Percentiles rank a stretch among this genome's conserved stretches.
Evolutionary conservation across 257 asterid species (phyloP).

Genomic region (Linaria vulgaris): DNA sequence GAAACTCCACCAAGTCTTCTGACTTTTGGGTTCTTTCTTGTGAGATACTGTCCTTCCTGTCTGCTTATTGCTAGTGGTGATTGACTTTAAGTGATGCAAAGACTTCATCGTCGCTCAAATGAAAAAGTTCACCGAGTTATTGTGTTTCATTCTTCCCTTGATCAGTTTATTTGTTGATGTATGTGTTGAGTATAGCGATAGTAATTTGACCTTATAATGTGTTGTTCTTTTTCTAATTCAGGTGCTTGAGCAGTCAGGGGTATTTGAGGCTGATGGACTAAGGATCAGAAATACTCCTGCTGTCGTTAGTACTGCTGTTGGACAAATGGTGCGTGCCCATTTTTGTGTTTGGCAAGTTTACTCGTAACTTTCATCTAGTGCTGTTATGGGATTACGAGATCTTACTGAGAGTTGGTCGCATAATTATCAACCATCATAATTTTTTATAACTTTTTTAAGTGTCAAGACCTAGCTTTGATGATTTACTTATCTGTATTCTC

Average conservation of each 20-base stretch:
- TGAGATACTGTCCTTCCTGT: not conserved
- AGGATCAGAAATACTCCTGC: conserved; percentile 52
- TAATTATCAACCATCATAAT: not conserved
- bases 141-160: conserved; percentile 7
- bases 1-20: too few species aligned
- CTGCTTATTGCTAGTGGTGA: not conserved
- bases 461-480: too few species aligned
- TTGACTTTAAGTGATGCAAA: conserved; percentile 12
- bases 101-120: not conserved
- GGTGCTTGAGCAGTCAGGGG: conserved; percentile 79
- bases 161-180: not conserved
- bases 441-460: not conserved
- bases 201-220: conserved; percentile 9
- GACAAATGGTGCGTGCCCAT: conserved; percentile 68
- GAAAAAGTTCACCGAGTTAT: not conserved
- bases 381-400: not conserved
- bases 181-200: not conserved
- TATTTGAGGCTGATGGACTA: conserved; percentile 60
- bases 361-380: not conserved
- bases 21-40: too few species aligned
- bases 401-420: not conserved
- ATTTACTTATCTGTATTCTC: too few species aligned
- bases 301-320: conserved; percentile 69
- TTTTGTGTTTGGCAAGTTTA: not conserved
- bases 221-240: conserved; percentile 29